Evolutionary conservation across 208 protist species (phyloP).

Genomic region (Leptomonas seymouri): DNA sequence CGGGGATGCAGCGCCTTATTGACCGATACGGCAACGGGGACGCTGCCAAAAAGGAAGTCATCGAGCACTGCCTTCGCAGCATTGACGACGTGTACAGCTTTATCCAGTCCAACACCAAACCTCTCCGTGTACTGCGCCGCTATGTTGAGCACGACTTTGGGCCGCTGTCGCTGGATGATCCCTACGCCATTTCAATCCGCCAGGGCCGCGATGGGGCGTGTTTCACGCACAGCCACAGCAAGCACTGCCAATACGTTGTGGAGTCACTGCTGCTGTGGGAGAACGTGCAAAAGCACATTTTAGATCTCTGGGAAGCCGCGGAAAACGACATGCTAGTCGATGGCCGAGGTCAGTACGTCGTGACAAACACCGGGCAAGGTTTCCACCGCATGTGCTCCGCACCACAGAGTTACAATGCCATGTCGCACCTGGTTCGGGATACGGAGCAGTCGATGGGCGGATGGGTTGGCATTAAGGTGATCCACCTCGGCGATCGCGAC

Average conservation of each 20-base stretch:
- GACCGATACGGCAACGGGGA: constrained; percentile 54
- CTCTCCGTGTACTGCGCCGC: constrained; percentile 63
- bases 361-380: constrained; percentile 95
- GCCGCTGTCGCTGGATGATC: constrained; percentile 25
- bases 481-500: constrained; percentile 97
- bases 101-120: constrained; percentile 77
- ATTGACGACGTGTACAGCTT: constrained; percentile 95
- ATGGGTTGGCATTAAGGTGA: constrained; percentile 97
- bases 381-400: constrained; percentile 94
- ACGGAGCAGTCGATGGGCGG: constrained; percentile 81
- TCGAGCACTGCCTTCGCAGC: constrained; percentile 93
- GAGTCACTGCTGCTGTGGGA: constrained; percentile 97
- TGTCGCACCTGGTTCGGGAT: constrained; percentile 79
- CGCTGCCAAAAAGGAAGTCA: constrained; percentile 28
- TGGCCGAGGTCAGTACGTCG: constrained; percentile 57
- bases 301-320: constrained; percentile 93
- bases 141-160: constrained; percentile 71
- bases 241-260: constrained; percentile 95
- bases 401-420: constrained; percentile 82
- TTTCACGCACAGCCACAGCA: constrained; percentile 94
- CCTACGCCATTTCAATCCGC: constrained; percentile 54
- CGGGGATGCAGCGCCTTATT: constrained; percentile 55
- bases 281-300: constrained; percentile 93
- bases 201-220: constrained; percentile 79
- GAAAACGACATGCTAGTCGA: constrained; percentile 94